phyloP scores from a whole-genome alignment of 352 stramenopile genomes.

The Phytophthora tubulina region DNA sequence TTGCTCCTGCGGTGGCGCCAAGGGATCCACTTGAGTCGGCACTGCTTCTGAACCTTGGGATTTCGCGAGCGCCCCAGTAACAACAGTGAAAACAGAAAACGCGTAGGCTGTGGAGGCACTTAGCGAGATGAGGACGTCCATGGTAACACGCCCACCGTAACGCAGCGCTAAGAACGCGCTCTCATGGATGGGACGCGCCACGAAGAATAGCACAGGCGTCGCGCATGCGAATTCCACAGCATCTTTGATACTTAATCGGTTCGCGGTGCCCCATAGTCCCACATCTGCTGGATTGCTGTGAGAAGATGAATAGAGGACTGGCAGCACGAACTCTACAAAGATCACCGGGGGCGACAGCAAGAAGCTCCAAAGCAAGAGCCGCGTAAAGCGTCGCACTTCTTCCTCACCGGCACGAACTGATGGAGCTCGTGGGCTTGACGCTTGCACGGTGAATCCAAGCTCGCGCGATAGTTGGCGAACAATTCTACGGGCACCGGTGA shows the following conservation, averaged over 20 bases:
- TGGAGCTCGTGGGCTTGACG: slow-evolving; percentile 56
- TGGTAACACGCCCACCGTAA: slow-evolving; percentile 71
- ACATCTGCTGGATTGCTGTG: slow-evolving; percentile 33
- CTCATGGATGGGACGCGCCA: slow-evolving; percentile 77
- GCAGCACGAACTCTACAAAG: slow-evolving; percentile 66
- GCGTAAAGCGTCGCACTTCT: slow-evolving; percentile 56
- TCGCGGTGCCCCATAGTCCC: slow-evolving; percentile 38
- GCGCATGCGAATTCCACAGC: slow-evolving; percentile 67
- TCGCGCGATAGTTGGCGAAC: slow-evolving; percentile 48
- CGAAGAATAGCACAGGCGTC: slow-evolving; percentile 70
- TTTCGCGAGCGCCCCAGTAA: slow-evolving; percentile 19
- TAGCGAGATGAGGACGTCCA: slow-evolving; percentile 84
- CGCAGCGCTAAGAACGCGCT: slow-evolving; percentile 70
- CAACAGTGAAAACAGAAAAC: slow-evolving; percentile 63
- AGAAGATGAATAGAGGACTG: slow-evolving; percentile 38
- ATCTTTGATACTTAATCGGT: slow-evolving; percentile 56
- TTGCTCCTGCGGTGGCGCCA: slow-evolving; percentile 15
- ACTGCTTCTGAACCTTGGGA: slow-evolving; percentile 8
- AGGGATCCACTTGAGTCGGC: slow-evolving; percentile 19
- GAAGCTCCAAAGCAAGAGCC: slow-evolving; percentile 61
- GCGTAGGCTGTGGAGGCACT: slow-evolving; percentile 74
- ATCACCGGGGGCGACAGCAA: slow-evolving; percentile 66
- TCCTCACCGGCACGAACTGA: slow-evolving; percentile 49
- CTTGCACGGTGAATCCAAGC: slow-evolving; percentile 60
- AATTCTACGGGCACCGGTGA: slow-evolving; percentile 51